These are phyloP conservation scores for Eutypella sp. DNA, from an alignment of 2,329 filamentous ascomycete genomes.

Conservation along the genomic window DNA sequence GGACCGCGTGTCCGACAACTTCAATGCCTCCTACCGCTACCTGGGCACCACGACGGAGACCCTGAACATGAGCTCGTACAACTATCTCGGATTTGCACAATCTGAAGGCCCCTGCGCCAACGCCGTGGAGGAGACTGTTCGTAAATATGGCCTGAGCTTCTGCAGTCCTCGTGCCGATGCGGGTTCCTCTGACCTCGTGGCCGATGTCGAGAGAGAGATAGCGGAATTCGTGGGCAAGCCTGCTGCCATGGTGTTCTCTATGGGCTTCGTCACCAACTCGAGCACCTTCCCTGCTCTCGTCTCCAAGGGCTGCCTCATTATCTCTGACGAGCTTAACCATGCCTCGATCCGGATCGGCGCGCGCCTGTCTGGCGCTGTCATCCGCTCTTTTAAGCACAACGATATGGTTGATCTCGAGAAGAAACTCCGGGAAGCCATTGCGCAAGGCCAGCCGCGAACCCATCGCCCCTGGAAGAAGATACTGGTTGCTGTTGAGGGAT, in stretches of 20 bases:
- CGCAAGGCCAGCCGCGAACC: slow-evolving; percentile 95
- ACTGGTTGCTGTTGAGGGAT: slow-evolving; percentile 86
- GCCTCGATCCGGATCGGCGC: slow-evolving; percentile 95
- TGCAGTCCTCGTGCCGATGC: slow-evolving; percentile 78
- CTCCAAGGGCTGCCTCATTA: slow-evolving; percentile 86
- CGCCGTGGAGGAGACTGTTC: slow-evolving; percentile 78
- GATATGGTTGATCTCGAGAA: slow-evolving; percentile 85
- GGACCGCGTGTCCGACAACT: slow-evolving; percentile 85
- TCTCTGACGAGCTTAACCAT: slow-evolving; percentile 97
- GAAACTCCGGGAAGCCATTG: slow-evolving; percentile 84
- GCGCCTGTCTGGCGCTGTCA: slow-evolving; percentile 89
- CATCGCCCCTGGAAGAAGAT: slow-evolving; percentile 99
- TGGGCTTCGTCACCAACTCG: slow-evolving; percentile 97
- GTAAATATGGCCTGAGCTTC: slow-evolving; percentile 78
- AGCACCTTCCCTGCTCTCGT: slow-evolving; percentile 89
- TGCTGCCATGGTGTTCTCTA: slow-evolving; percentile 93
- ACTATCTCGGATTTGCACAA: slow-evolving; percentile 97
- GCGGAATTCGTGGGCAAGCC: slow-evolving; percentile 93
- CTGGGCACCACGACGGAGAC: slow-evolving; percentile 91
- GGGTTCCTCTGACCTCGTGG: slow-evolving; percentile 80
- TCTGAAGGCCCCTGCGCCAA: slow-evolving; percentile 96
- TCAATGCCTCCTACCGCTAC: slow-evolving; percentile 84
- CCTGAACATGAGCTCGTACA: slow-evolving; percentile 98
- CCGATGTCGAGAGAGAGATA: slow-evolving; percentile 86
- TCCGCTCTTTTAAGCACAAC: slow-evolving; percentile 96